Evolutionary conservation across 495 filamentous ascomycete genomes (phyloP).

Genomic region (Pseudevernia furfuracea): DNA sequence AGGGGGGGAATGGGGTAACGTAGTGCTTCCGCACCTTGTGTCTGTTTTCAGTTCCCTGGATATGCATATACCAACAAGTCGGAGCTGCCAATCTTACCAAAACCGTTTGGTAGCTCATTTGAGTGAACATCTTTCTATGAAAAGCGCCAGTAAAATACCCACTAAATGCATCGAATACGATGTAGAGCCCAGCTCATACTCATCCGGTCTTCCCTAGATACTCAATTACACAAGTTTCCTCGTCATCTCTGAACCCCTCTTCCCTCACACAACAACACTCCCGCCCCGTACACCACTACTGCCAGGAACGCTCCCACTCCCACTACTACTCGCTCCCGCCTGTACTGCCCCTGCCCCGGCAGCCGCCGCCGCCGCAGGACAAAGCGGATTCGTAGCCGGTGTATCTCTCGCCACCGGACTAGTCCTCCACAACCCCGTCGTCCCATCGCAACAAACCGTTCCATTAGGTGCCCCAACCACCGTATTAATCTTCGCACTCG

Average conservation of each 20-base stretch:
- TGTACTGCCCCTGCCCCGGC: neutral
- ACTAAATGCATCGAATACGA: neutral
- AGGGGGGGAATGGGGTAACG: slow-evolving; percentile 26
- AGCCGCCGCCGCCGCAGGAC: neutral
- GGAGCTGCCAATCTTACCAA: neutral
- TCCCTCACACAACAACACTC: neutral
- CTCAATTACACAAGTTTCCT: neutral
- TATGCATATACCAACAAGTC: neutral
- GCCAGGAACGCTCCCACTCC: neutral
- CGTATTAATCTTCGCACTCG: neutral
- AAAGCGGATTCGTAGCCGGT: neutral
- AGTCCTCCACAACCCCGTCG: neutral
- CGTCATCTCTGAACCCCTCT: neutral
- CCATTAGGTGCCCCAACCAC: neutral
- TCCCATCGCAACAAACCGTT: neutral
- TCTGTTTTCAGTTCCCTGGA: too few relatives aligned
- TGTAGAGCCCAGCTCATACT: neutral
- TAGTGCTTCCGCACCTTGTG: slow-evolving; percentile 1
- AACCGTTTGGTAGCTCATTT: neutral
- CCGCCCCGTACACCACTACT: neutral
- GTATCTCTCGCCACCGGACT: neutral
- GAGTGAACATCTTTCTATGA: neutral
- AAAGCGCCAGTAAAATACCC: neutral
- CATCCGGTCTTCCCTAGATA: neutral
- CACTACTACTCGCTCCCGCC: neutral